A percentile compares a stretch with the other conserved stretches of the same genome.
Evolutionary conservation across 495 filamentous ascomycete species (phyloP).

Genomic region (Trichocladium antarcticum): DNA sequence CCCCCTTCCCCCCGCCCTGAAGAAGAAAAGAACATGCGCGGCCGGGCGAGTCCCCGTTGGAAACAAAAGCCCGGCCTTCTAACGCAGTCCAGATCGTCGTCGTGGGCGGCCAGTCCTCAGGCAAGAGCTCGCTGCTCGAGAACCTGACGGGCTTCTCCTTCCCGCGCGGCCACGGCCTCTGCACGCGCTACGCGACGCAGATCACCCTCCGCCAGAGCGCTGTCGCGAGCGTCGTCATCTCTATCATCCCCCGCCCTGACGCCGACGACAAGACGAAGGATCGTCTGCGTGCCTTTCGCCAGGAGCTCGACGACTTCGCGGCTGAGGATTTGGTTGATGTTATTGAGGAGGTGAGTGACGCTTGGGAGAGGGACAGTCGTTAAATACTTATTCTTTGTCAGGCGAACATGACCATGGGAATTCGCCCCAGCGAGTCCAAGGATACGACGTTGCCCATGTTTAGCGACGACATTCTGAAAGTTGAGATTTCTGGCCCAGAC

Average conservation of each 20-base stretch:
- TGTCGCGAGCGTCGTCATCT: slow-evolving; percentile 25
- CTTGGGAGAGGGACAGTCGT: too few relatives aligned
- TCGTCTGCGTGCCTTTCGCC: slow-evolving; percentile 11
- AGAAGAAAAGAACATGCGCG: too few relatives aligned
- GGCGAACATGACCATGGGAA: slow-evolving; percentile 39
- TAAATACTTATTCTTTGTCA: too few relatives aligned
- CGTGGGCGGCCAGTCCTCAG: slow-evolving; percentile 42
- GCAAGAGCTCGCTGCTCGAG: slow-evolving; percentile 45
- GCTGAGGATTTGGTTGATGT: slow-evolving; percentile 19
- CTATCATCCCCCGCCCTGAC: slow-evolving; percentile 36
- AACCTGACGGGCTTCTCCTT: slow-evolving; percentile 43
- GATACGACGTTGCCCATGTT: slow-evolving; percentile 32
- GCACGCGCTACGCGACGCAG: slow-evolving; percentile 49
- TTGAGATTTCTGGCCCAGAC: slow-evolving; percentile 48
- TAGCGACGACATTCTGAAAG: slow-evolving; percentile 45
- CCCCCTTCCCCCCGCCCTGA: too few relatives aligned
- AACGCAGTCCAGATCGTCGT: slow-evolving; percentile 25
- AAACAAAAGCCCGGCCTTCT: too few relatives aligned
- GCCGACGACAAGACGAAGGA: neutral
- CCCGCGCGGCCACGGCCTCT: slow-evolving; percentile 41
- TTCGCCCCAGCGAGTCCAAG: slow-evolving; percentile 19
- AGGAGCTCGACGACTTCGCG: slow-evolving; percentile 13
- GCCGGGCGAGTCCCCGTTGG: too few relatives aligned
- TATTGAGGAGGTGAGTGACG: slow-evolving; percentile 18
- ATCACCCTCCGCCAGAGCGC: slow-evolving; percentile 42